Base-by-base conservation (phyloP, 148 eudicot genomes). In the Fagopyrum esculentum region DNA sequence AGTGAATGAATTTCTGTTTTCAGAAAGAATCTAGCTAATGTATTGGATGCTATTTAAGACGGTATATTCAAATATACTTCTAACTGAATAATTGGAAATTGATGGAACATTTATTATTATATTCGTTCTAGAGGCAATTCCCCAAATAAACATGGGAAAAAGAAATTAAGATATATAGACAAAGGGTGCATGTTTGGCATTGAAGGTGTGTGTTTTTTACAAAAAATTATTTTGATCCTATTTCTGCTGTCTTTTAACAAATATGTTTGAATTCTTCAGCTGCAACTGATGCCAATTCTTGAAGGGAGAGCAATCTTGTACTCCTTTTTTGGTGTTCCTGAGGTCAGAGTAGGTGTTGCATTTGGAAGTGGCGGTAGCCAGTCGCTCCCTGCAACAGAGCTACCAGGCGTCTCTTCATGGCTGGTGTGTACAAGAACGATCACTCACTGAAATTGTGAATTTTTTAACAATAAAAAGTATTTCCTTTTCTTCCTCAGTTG, bases 351-450 rank as follows among this genome's bases (percentile, higher is more conserved):
- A 55, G 96, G 91, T 56, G 83, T 95, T 77, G 93, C 97, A 68
- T 89, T 92, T 82, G 99, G 99, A 61, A 83, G 92, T 81, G 96
- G 98, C 78, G 91, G 89, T 77, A 90, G 86, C 81, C 97, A 95
- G 77, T 84, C 91, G 17, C 87, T 95, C 80, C 99, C 99, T 75
- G 97, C 97, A 75, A 90, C 92, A 68, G 99, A 92, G 74, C 82
- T 95, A 56, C 94, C 99, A 2, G 99, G 91, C 69, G 97, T 95
- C 80, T 86, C 91, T 48, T 90, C 99, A n/a, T 95, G 96, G 94
- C 91, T 95, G 96, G 99, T 95, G 79, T 13, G 78, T 79, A 49
- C 29, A 12, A n/a, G 6, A 74, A 40, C 7, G 10, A 22, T 57
- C 29, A 9, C 29, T 29, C 43, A 26, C 68, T 9, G 29, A 29